Percentiles rank a stretch among this genome's conserved stretches.
These are phyloP conservation scores for Scopulariopsis brevicaulis DNA, from an alignment of 2,329 filamentous ascomycete species.

Conservation along the genomic window DNA sequence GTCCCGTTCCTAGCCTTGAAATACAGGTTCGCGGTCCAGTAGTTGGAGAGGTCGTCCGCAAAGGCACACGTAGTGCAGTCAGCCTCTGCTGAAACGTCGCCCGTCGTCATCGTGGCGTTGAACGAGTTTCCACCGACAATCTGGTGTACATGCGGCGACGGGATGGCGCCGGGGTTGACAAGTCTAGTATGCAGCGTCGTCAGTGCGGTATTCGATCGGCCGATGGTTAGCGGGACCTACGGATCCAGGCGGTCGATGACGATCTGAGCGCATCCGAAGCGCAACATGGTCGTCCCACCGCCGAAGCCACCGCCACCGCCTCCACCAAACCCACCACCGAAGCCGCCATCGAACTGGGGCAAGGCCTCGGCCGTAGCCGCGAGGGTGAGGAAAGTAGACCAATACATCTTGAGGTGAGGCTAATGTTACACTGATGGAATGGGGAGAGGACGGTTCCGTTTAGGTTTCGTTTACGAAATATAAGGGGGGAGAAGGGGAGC, in stretches of 20 bases:
- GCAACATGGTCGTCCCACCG: slow-evolving; percentile 7
- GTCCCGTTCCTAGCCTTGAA: slow-evolving; percentile 26
- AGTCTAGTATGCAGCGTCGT: slow-evolving; percentile 8
- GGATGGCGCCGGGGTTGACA: slow-evolving; percentile 23
- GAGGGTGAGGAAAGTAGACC: slow-evolving; percentile 3
- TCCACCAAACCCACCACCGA: neutral
- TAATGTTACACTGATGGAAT: neutral
- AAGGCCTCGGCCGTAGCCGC: neutral
- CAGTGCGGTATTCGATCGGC: neutral
- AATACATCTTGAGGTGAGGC: slow-evolving; percentile 1
- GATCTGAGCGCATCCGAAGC: slow-evolving; percentile 32
- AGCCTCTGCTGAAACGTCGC: slow-evolving; percentile 21
- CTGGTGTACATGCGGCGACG: slow-evolving; percentile 39
- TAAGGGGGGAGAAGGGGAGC: too few species aligned
- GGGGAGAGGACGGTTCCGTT: neutral
- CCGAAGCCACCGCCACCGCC: neutral
- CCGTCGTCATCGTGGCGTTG: slow-evolving; percentile 21
- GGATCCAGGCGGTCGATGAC: slow-evolving; percentile 24
- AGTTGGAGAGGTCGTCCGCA: slow-evolving; percentile 19
- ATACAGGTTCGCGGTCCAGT: slow-evolving; percentile 22
- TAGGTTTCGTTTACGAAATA: neutral
- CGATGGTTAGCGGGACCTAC: neutral
- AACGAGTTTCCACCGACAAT: slow-evolving; percentile 34
- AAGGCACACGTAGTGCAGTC: slow-evolving; percentile 24
- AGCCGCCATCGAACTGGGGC: slow-evolving; percentile 4